Conservation (phyloP, 495 filamentous ascomycete species). For the Jackrogersella multiformis region DNA sequence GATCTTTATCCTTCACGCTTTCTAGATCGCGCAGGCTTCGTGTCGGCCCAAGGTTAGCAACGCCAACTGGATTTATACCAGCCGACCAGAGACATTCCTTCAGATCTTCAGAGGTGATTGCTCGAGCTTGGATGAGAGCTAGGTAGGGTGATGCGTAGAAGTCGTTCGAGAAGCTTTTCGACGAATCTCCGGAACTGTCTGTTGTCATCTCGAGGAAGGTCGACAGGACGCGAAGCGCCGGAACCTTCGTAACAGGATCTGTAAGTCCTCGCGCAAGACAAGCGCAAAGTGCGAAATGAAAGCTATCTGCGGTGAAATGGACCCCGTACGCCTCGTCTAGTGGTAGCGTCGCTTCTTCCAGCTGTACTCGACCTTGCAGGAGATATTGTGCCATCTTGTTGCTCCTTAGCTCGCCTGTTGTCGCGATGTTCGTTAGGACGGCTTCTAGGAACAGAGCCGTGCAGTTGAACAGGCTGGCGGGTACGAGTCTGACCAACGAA, state of each 20-base stretch:
- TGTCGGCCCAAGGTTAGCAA: conserved; percentile 45
- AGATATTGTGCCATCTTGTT: conserved; percentile 65
- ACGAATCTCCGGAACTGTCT: conserved; percentile 40
- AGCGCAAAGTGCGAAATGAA: conserved; percentile 70
- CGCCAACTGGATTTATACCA: conserved; percentile 53
- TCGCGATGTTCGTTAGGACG: conserved; percentile 66
- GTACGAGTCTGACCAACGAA: conserved; percentile 69
- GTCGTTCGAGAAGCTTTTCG: conserved; percentile 43
- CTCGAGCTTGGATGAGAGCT: conserved; percentile 58
- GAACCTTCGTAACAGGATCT: conserved; percentile 64
- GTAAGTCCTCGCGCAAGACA: conserved; percentile 68
- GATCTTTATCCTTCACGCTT: conserved; percentile 61
- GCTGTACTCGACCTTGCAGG: conserved; percentile 61
- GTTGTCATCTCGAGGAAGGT: conserved; percentile 68
- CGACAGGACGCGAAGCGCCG: conserved; percentile 63
- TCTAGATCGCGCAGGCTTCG: conserved; percentile 54
- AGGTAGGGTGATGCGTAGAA: conserved; percentile 61
- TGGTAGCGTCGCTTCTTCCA: conserved; percentile 66
- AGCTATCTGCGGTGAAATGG: conserved; percentile 68
- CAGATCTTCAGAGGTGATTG: conserved; percentile 56
- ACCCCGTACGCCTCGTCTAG: conserved; percentile 70
- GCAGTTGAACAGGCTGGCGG: conserved; percentile 67
- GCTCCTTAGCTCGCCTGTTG: conserved; percentile 63
- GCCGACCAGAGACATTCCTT: conserved; percentile 62
- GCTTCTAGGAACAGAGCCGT: conserved; percentile 69